Conservation (phyloP, 345 rosid species). For the Syzygium aqueum region DNA sequence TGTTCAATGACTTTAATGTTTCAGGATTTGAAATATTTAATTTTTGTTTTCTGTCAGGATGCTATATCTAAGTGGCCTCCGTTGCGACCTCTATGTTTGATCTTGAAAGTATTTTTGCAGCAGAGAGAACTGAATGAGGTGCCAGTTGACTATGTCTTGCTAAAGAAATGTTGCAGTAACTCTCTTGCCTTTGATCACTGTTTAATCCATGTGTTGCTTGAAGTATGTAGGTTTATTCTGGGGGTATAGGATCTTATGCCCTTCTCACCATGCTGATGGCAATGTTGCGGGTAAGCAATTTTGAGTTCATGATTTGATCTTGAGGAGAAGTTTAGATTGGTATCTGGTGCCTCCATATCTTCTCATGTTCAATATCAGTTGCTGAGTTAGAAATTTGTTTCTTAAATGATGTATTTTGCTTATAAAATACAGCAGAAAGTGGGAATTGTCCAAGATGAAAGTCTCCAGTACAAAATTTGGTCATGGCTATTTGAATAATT, state of each 20-base stretch:
- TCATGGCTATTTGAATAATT: background rate
- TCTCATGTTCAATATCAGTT: background rate
- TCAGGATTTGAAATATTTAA: background rate
- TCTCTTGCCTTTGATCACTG: background rate
- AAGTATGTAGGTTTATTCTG: constrained; percentile 70
- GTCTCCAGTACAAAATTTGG: background rate
- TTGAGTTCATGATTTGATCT: background rate
- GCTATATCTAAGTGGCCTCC: constrained; percentile 67
- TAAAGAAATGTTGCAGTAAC: background rate
- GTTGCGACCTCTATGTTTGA: constrained; percentile 69
- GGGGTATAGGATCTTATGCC: constrained; percentile 93
- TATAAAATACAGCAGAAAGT: background rate
- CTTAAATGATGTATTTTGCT: background rate
- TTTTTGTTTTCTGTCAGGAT: constrained; percentile 28
- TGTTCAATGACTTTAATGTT: background rate
- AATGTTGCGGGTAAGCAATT: constrained; percentile 50
- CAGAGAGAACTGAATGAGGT: constrained; percentile 98
- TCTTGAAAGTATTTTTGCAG: constrained; percentile 86
- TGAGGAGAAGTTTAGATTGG: background rate
- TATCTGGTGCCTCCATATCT: background rate
- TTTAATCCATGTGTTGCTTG: constrained; percentile 1
- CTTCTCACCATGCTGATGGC: constrained; percentile 85
- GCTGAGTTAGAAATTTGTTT: background rate
- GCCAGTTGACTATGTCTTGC: background rate
- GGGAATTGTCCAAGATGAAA: background rate